Conservation (phyloP, 148 eudicot species). For the Cornus kousa region DNA sequence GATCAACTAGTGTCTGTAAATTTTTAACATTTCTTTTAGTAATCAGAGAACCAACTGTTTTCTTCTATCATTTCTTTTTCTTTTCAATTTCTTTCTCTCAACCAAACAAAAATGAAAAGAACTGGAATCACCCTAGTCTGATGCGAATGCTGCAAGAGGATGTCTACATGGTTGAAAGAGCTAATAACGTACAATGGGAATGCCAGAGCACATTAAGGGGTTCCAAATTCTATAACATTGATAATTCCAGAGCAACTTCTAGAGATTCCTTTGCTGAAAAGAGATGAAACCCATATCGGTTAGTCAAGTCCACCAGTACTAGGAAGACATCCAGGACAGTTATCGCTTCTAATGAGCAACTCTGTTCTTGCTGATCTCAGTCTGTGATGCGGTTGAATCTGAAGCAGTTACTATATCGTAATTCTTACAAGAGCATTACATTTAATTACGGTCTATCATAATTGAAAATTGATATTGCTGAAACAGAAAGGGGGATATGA, state of each 20-base stretch:
- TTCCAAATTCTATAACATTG: not conserved
- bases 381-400: not conserved
- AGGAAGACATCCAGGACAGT: not conserved
- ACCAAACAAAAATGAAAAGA: not conserved
- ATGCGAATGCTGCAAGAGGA: not conserved
- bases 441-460: not conserved
- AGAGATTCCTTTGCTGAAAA: not conserved
- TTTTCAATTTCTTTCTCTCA: not conserved
- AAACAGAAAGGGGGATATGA: not conserved
- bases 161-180: not conserved
- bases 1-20: not conserved
- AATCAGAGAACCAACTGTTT: not conserved
- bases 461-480: not conserved
- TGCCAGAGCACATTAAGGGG: not conserved
- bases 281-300: not conserved
- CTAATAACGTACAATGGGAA: not conserved
- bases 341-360: not conserved
- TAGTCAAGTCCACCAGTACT: not conserved
- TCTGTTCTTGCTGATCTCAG: not conserved
- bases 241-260: not conserved
- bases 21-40: not conserved
- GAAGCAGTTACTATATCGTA: slow-evolving; percentile 2
- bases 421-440: not conserved
- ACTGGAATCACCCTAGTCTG: not conserved
- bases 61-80: not conserved